Evolutionary conservation across 176 grass and related monocot species (phyloP).

Genomic region (Puccinellia tenuiflora): DNA sequence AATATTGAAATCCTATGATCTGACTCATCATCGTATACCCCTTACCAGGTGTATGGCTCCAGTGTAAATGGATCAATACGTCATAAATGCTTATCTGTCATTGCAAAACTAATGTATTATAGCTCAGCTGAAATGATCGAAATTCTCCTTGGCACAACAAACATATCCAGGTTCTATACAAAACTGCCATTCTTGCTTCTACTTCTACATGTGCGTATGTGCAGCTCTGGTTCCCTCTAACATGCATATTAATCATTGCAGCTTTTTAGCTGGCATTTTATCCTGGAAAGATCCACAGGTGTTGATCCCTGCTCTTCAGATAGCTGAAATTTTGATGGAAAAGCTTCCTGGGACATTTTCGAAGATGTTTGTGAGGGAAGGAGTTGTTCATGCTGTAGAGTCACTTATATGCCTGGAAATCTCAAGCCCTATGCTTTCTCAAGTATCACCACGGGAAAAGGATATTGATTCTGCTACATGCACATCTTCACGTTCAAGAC

Average conservation of each 20-base stretch:
- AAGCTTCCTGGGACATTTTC: slow-evolving; percentile 79
- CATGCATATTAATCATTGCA: slow-evolving; percentile 20
- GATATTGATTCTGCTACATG: slow-evolving; percentile 39
- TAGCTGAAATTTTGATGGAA: slow-evolving; percentile 85
- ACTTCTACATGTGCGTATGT: background rate
- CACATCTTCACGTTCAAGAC: slow-evolving; percentile 60
- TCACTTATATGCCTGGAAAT: slow-evolving; percentile 50
- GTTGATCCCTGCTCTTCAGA: slow-evolving; percentile 80
- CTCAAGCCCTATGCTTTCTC: slow-evolving; percentile 34
- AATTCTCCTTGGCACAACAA: slow-evolving; percentile 60
- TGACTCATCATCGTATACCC: background rate
- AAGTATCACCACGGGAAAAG: slow-evolving; percentile 24
- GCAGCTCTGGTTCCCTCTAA: background rate
- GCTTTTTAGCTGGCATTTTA: slow-evolving; percentile 87
- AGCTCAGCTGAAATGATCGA: slow-evolving; percentile 86
- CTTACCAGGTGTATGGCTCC: slow-evolving; percentile 65
- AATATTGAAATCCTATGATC: background rate
- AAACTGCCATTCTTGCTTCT: background rate
- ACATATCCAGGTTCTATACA: slow-evolving; percentile 70
- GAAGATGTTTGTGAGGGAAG: slow-evolving; percentile 90
- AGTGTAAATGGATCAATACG: slow-evolving; percentile 76
- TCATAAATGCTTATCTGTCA: slow-evolving; percentile 72
- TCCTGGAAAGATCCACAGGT: slow-evolving; percentile 86
- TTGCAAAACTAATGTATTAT: slow-evolving; percentile 85
- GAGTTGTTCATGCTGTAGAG: slow-evolving; percentile 86